Conservation (phyloP, 139 green algal genomes). For the Deuterostichococcus epilithicus region DNA sequence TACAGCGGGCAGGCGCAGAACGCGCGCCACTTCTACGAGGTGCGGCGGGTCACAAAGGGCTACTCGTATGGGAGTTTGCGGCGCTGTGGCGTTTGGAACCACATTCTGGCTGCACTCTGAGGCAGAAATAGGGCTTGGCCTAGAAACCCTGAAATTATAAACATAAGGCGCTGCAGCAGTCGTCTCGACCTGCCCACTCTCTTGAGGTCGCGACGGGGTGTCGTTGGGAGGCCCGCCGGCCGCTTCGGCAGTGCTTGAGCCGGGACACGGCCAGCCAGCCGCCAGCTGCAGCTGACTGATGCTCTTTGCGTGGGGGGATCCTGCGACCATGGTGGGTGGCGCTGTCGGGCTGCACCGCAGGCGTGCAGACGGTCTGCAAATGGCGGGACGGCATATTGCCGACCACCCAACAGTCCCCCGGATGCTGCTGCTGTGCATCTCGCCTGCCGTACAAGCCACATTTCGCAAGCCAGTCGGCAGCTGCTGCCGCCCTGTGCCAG, state of each 20-base stretch:
- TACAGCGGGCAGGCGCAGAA: conserved; percentile 8
- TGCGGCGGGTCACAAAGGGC: conserved; percentile 8
- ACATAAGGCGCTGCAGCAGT: neutral
- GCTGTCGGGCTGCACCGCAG: too few species aligned
- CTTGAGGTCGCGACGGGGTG: too few species aligned
- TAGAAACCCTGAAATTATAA: neutral
- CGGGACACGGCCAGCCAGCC: too few species aligned
- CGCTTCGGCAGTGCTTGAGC: too few species aligned
- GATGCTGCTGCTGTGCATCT: neutral
- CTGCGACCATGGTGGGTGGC: too few species aligned
- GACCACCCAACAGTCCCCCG: too few species aligned
- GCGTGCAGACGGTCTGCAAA: too few species aligned
- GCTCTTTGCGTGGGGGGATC: too few species aligned
- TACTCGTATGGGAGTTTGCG: neutral
- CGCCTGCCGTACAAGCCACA: neutral
- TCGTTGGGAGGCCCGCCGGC: too few species aligned
- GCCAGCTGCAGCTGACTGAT: too few species aligned
- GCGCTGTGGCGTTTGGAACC: neutral
- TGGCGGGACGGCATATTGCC: too few species aligned
- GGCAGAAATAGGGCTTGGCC: neutral
- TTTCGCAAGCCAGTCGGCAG: neutral
- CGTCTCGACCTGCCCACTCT: too few species aligned
- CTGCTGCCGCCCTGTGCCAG: neutral
- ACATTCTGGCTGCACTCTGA: neutral
- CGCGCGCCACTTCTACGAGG: conserved; percentile 53